phyloP scores from a whole-genome alignment of 352 stramenopile genomes.

The Phytophthora boehmeriae region DNA sequence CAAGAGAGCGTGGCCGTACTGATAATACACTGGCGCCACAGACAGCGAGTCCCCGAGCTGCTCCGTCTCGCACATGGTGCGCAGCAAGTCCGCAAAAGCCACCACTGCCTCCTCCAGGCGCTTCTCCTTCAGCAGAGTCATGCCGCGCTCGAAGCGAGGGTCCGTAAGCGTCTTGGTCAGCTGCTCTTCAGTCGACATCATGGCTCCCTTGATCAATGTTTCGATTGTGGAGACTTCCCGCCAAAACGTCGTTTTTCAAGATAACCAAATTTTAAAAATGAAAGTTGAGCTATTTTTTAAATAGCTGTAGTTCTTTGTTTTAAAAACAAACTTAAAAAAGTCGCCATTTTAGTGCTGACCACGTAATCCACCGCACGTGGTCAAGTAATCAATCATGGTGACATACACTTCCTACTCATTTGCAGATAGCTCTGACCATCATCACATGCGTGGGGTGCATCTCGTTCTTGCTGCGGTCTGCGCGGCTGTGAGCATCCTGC shows the following conservation, averaged over 20 bases:
- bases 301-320: no score
- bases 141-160: slow-evolving; percentile 74
- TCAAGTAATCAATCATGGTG: neutral
- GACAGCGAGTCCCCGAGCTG: slow-evolving; percentile 68
- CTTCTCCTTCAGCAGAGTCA: slow-evolving; percentile 80
- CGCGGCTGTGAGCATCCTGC: neutral
- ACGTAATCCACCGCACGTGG: neutral
- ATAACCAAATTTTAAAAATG: no score
- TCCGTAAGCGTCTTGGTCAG: slow-evolving; percentile 70
- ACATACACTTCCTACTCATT: neutral
- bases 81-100: slow-evolving; percentile 76
- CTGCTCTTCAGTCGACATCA: slow-evolving; percentile 18
- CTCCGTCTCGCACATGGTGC: slow-evolving; percentile 83
- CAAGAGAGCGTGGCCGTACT: slow-evolving; percentile 84
- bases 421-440: no score
- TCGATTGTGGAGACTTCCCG: slow-evolving; percentile 1
- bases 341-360: no score
- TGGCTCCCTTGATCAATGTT: slow-evolving; percentile 1
- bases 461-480: no score
- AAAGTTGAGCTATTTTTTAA: no score
- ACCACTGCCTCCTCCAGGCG: slow-evolving; percentile 81
- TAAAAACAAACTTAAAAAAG: no score
- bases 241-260: no score
- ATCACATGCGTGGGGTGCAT: no score
- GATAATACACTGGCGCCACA: slow-evolving; percentile 79